These are phyloP conservation scores for Parsonsia alboflavescens DNA, from an alignment of 257 asterid genomes.

Conservation along the genomic window DNA sequence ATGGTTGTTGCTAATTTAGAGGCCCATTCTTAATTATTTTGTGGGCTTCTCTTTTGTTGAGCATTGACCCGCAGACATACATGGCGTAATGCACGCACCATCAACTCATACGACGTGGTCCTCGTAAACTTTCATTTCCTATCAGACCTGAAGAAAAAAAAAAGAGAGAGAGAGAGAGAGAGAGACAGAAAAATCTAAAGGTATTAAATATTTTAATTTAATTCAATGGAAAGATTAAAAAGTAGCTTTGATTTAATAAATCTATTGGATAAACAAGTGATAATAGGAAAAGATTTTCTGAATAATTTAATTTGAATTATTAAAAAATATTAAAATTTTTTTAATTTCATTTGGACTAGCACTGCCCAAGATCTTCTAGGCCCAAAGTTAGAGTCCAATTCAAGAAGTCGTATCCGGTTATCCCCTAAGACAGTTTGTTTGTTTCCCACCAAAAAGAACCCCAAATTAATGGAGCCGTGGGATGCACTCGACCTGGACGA, in stretches of 20 bases:
- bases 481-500: slow-evolving; percentile 86
- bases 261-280: too few relatives aligned
- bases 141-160: background rate
- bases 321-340: too few relatives aligned
- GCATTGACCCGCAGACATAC: background rate
- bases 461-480: slow-evolving; percentile 50
- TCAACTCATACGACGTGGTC: slow-evolving; percentile 4
- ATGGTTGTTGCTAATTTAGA: background rate
- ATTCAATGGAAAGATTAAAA: too few relatives aligned
- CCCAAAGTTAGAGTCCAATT: background rate
- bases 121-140: background rate
- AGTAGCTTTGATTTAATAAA: too few relatives aligned
- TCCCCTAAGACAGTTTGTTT: too few relatives aligned
- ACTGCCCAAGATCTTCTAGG: background rate
- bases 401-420: background rate
- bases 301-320: too few relatives aligned
- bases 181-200: too few relatives aligned
- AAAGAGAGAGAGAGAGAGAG: too few relatives aligned
- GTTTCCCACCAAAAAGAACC: slow-evolving; percentile 49
- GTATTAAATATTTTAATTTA: too few relatives aligned
- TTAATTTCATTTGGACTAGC: too few relatives aligned
- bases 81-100: slow-evolving; percentile 6
- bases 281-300: too few relatives aligned
- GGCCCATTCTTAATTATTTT: background rate
- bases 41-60: background rate